These are phyloP conservation scores for Lepiota brunneoincarnata DNA, from an alignment of 768 basidiomycete genomes.

Conservation along the genomic window DNA sequence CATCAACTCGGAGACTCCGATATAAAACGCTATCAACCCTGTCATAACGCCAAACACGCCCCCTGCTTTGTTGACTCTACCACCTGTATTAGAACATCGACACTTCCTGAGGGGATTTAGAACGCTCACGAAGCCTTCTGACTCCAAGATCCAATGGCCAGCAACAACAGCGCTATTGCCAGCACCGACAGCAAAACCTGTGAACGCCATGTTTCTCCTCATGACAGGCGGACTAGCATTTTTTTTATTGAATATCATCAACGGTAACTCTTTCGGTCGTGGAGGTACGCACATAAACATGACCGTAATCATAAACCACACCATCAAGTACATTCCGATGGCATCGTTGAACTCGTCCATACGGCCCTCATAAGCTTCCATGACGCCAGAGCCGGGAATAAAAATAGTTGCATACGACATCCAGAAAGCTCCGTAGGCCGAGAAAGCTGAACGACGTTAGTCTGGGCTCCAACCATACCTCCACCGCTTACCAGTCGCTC, in stretches of 20 bases:
- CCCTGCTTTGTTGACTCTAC: conserved; percentile 35
- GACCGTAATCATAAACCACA: conserved; percentile 66
- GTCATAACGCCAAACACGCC: conserved; percentile 39
- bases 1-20: conserved; percentile 38
- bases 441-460: conserved; percentile 46
- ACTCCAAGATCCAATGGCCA: conserved; percentile 28
- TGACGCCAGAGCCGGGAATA: conserved; percentile 62
- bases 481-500: conserved; percentile 57
- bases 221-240: conserved; percentile 21
- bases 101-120: neutral
- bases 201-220: conserved; percentile 23
- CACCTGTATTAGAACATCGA: neutral
- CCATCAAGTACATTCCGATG: conserved; percentile 62
- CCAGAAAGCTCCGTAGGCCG: conserved; percentile 79
- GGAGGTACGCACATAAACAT: conserved; percentile 52
- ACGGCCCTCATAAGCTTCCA: conserved; percentile 40
- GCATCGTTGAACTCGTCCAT: conserved; percentile 48
- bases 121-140: conserved; percentile 25
- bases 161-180: conserved; percentile 24
- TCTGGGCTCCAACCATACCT: too few species aligned
- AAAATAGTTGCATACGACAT: conserved; percentile 70
- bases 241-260: neutral
- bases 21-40: conserved; percentile 44
- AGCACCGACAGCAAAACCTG: conserved; percentile 24
- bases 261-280: neutral